Conservation (phyloP, 768 basidiomycete genomes). For the Termitomyces heimii region DNA sequence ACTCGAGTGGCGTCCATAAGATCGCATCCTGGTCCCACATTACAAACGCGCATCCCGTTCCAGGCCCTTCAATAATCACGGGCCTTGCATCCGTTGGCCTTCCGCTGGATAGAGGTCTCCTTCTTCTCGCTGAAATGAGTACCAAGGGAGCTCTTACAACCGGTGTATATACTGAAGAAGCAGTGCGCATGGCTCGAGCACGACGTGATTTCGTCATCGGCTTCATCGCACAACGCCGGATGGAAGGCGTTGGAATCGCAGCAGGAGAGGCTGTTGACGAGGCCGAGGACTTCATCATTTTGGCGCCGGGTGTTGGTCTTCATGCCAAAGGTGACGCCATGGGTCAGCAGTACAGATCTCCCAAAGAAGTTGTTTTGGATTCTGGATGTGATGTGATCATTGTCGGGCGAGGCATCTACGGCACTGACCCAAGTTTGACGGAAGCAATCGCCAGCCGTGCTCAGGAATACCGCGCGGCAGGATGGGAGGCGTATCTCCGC, state of each 20-base stretch:
- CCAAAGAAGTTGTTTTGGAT: conserved; percentile 72
- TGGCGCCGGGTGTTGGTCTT: conserved; percentile 91
- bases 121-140: conserved; percentile 96
- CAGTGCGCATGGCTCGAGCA: conserved; percentile 82
- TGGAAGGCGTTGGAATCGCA: conserved; percentile 58
- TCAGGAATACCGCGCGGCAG: conserved; percentile 76
- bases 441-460: conserved; percentile 56
- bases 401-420: conserved; percentile 93
- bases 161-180: conserved; percentile 76
- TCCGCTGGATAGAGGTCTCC: conserved; percentile 78
- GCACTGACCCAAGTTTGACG: conserved; percentile 41
- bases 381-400: conserved; percentile 95
- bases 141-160: conserved; percentile 80
- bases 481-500: conserved; percentile 87
- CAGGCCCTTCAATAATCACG: conserved; percentile 92
- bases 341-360: conserved; percentile 96
- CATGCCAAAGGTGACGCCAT: conserved; percentile 73
- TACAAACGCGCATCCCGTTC: conserved; percentile 94
- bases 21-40: conserved; percentile 96
- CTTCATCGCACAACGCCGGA: conserved; percentile 86
- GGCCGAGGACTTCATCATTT: conserved; percentile 77
- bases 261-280: conserved; percentile 26
- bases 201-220: conserved; percentile 89
- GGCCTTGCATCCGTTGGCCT: conserved; percentile 85
- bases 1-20: conserved; percentile 86